Base-by-base conservation (phyloP, 495 filamentous ascomycete genomes). In the Hypoxylon lenormandii region DNA sequence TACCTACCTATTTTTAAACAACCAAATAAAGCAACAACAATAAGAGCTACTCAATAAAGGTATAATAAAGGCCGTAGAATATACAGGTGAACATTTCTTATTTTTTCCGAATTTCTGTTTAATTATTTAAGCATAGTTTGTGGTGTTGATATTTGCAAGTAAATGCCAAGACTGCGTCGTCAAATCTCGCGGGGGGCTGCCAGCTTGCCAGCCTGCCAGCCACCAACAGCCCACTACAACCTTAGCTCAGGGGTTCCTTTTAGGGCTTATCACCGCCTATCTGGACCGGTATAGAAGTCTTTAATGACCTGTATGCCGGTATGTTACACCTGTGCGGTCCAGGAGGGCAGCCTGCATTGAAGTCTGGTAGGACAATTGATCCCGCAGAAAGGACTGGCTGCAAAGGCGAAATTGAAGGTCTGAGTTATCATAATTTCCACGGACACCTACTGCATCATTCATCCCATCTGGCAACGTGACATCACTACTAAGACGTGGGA, bases 181-280 rank as follows among this genome's bases (percentile, higher is more conserved):
- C n/a, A n/a, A n/a, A n/a, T n/a, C n/a, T n/a, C n/a, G n/a, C n/a
- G n/a, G n/a, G n/a, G n/a, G n/a, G n/a, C n/a, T n/a, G n/a, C n/a
- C n/a, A n/a, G n/a, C n/a, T n/a, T n/a, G 49, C 45, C 61, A 2
- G 5, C 23, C 23, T 26, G 23, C 2, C 5, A 26, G 2, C 23
- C 52, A 33, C 21, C 47, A 59, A 23, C 56, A 57, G 26, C 60
- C 55, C 66, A 30, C 38, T 54, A 59, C 56, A 6, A 22, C 22
- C 28, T 49, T 66, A 66, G 62, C 18, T 66, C 68, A 71, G 68
- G 68, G 68, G 68, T 60, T 53, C 30, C 13, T 21, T 46, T 52
- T 45, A 52, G 23, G 61, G 60, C 51, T 56, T 46, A 40, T 51
- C 30, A 56, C 43, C 56, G 50, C 52, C 40, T 55, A 58, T 55